A percentile compares a stretch with the other conserved stretches of the same genome.
Evolutionary conservation across 2,329 filamentous ascomycete species (phyloP).

Genomic region (Botrytis sinoallii): DNA sequence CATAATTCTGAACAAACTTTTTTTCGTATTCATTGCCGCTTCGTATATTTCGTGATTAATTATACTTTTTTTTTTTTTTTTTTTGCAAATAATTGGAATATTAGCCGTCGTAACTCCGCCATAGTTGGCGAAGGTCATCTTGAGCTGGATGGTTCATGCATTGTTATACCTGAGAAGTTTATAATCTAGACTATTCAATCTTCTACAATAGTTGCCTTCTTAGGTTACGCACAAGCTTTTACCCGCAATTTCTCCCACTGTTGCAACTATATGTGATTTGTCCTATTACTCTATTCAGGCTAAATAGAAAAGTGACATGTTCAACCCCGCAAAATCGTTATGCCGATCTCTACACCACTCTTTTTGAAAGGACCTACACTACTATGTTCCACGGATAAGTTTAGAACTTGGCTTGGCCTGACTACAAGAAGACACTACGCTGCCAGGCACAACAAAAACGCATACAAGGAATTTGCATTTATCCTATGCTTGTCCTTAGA

Average conservation of each 20-base stretch:
- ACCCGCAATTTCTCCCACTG: background rate
- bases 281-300: conserved; percentile 26
- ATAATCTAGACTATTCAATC: background rate
- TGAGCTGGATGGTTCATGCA: background rate
- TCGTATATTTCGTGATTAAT: conserved; percentile 7
- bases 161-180: background rate
- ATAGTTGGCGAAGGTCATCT: conserved; percentile 12
- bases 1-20: conserved; percentile 13
- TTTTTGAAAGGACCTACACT: background rate
- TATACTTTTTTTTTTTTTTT: background rate
- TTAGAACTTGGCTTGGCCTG: background rate
- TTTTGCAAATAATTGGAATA: background rate
- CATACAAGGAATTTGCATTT: background rate
- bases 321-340: conserved; percentile 32
- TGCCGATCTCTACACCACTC: conserved; percentile 27
- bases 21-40: conserved; percentile 6
- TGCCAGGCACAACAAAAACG: background rate
- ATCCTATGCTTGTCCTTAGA: background rate
- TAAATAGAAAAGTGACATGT: conserved; percentile 25
- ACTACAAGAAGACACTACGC: background rate
- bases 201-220: background rate
- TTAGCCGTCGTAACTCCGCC: background rate
- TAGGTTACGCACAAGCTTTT: background rate
- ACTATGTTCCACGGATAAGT: background rate
- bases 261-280: background rate